These are phyloP conservation scores for Sequoia sempervirens DNA, from an alignment of 75 land plant species.

Conservation along the genomic window DNA sequence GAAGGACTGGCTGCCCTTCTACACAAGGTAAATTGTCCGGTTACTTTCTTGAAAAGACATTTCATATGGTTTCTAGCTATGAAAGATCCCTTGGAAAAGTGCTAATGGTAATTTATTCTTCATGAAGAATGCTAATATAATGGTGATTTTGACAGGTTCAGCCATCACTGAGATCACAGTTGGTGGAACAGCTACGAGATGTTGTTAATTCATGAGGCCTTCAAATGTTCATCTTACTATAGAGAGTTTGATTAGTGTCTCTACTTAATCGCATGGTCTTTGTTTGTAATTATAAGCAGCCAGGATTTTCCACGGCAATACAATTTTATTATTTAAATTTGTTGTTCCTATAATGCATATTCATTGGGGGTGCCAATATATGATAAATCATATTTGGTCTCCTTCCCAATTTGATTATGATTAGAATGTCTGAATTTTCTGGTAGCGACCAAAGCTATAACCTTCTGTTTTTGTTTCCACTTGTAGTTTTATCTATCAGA, in stretches of 20 bases:
- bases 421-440: background rate
- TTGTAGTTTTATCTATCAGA: background rate
- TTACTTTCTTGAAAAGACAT: background rate
- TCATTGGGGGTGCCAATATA: constrained; percentile 12
- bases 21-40: constrained; percentile 46
- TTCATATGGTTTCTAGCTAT: background rate
- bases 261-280: background rate
- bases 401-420: background rate
- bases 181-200: constrained; percentile 49
- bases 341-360: constrained; percentile 19
- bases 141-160: constrained; percentile 56
- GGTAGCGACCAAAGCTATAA: background rate
- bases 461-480: background rate
- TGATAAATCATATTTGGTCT: background rate
- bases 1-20: constrained; percentile 69
- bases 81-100: background rate
- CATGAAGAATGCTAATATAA: constrained; percentile 3
- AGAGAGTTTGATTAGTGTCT: background rate
- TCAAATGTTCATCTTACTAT: background rate
- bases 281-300: constrained; percentile 12
- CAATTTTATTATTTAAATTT: constrained; percentile 22
- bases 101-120: background rate
- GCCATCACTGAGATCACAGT: constrained; percentile 32
- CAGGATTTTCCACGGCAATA: constrained; percentile 15
- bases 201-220: constrained; percentile 12